phyloP scores from a whole-genome alignment of 768 basidiomycete genomes.

The Kwoniella newhampshirensis region DNA sequence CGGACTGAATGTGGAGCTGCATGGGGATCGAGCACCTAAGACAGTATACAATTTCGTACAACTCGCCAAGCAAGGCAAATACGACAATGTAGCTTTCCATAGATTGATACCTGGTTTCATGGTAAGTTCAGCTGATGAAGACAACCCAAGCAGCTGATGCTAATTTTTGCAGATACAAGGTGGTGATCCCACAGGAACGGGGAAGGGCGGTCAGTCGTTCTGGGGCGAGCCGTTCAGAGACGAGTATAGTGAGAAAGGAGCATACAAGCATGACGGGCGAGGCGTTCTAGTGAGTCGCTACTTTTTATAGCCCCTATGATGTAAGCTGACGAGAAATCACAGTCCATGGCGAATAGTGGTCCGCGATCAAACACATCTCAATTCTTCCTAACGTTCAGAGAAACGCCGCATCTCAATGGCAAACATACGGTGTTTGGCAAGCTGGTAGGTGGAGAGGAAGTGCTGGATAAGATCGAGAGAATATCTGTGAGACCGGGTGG shows the following conservation, averaged over 20 bases:
- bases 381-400: conserved; percentile 86
- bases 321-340: not conserved
- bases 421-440: conserved; percentile 98
- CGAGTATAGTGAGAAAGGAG: conserved; percentile 82
- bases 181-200: conserved; percentile 95
- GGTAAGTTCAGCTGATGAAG: conserved; percentile 58
- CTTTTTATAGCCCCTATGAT: not conserved
- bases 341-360: conserved; percentile 94
- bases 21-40: conserved; percentile 69
- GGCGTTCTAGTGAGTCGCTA: conserved; percentile 61
- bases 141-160: no score
- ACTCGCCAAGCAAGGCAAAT: conserved; percentile 86
- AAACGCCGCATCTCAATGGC: conserved; percentile 79
- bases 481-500: conserved; percentile 78
- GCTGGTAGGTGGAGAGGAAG: conserved; percentile 90
- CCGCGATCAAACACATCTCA: conserved; percentile 90
- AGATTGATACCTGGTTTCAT: conserved; percentile 92
- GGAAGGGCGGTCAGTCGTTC: conserved; percentile 83
- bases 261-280: conserved; percentile 79
- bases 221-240: conserved; percentile 98
- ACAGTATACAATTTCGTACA: conserved; percentile 98
- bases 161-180: conserved; percentile 77
- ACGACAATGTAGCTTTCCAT: conserved; percentile 86
- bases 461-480: conserved; percentile 78
- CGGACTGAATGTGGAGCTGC: conserved; percentile 70